Conservation (phyloP, 176 grass and related monocot genomes). For the Musa schizocarpa region DNA sequence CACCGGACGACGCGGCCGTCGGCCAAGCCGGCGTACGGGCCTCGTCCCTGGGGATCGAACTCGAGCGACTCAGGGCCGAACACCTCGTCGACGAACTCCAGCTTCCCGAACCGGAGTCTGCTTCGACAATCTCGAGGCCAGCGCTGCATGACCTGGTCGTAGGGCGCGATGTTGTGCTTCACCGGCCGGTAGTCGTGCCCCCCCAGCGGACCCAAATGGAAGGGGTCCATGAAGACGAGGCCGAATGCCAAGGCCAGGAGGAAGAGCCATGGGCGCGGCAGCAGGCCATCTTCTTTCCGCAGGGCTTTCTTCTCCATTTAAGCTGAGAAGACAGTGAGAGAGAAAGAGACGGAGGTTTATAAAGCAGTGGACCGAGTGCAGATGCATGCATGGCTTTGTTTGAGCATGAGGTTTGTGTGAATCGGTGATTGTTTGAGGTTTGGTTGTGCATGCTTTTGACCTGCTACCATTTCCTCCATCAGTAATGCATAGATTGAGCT, state of each 20-base stretch:
- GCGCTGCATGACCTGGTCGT: constrained; percentile 51
- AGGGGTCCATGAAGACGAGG: constrained; percentile 58
- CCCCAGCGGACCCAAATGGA: constrained; percentile 46
- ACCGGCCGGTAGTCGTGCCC: constrained; percentile 59
- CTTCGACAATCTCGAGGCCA: constrained; percentile 73
- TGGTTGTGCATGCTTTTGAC: too few relatives aligned
- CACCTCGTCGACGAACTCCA: constrained; percentile 70
- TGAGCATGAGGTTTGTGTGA: too few relatives aligned
- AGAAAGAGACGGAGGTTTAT: too few relatives aligned
- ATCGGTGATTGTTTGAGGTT: too few relatives aligned
- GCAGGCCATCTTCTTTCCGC: constrained; percentile 37
- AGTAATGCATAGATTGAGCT: too few relatives aligned
- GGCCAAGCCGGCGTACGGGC: constrained; percentile 73
- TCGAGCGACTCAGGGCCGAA: constrained; percentile 91
- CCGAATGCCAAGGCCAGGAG: constrained; percentile 45
- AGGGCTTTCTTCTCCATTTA: constrained; percentile 27
- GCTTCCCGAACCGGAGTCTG: constrained; percentile 50
- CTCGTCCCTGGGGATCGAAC: constrained; percentile 55
- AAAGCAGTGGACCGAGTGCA: too few relatives aligned
- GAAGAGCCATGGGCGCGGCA: constrained; percentile 52
- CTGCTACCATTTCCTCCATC: too few relatives aligned
- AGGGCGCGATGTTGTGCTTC: constrained; percentile 58
- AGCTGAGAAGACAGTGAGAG: background rate
- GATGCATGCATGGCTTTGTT: too few relatives aligned
- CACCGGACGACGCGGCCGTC: constrained; percentile 88